Evolutionary conservation across 768 basidiomycete species (phyloP).

Genomic region (Suillus tomentosus): DNA sequence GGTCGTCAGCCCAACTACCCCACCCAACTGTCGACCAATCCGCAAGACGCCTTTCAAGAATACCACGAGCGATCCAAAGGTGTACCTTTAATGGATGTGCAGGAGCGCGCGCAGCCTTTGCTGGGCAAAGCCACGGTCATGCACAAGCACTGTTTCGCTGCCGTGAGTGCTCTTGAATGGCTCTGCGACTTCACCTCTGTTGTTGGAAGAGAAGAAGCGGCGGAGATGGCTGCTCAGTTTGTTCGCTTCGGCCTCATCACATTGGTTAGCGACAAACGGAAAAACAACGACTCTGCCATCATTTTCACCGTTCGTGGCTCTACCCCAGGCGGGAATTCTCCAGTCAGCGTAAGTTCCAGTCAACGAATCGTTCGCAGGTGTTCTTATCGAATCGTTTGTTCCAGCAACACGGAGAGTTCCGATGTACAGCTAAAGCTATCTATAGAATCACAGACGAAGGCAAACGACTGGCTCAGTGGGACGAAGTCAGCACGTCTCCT

Average conservation of each 20-base stretch:
- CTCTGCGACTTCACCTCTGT: conserved; percentile 96
- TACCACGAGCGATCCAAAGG: conserved; percentile 83
- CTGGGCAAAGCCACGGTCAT: conserved; percentile 44
- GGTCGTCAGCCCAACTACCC: conserved; percentile 85
- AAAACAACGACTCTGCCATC: conserved; percentile 89
- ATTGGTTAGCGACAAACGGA: conserved; percentile 88
- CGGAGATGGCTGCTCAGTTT: conserved; percentile 97
- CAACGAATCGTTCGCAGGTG: conserved; percentile 6
- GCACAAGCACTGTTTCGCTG: conserved; percentile 80
- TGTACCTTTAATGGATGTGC: conserved; percentile 67
- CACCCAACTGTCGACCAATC: conserved; percentile 42
- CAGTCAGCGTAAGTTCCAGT: conserved; percentile 59
- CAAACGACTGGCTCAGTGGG: conserved; percentile 84
- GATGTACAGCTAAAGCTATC: conserved; percentile 92
- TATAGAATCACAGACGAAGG: conserved; percentile 96
- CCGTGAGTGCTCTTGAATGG: conserved; percentile 92
- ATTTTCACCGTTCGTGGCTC: conserved; percentile 90
- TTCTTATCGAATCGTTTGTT: conserved; percentile 19
- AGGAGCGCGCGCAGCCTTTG: conserved; percentile 63
- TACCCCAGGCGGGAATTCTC: conserved; percentile 72
- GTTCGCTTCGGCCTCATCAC: conserved; percentile 91
- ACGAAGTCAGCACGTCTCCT: conserved; percentile 56
- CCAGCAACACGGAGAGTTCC: conserved; percentile 93
- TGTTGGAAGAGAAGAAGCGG: conserved; percentile 93
- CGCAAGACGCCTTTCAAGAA: conserved; percentile 63